Evolutionary conservation across 257 asterid species (phyloP).

Genomic region (Nicotiana sylvestris): DNA sequence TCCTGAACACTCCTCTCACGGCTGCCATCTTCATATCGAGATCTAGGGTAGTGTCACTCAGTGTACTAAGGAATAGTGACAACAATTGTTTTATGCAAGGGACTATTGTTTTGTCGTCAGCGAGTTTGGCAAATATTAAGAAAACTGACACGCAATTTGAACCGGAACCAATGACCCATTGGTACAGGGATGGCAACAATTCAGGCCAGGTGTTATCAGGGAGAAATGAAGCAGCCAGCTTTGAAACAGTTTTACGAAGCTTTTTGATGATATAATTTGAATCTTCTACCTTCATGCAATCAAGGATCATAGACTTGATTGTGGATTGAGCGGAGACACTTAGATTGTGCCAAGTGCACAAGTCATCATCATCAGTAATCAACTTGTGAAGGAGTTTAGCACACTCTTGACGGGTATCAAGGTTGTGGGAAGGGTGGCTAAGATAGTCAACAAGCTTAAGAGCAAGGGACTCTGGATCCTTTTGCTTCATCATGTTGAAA

Average conservation of each 20-base stretch:
- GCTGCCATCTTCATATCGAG: conserved; percentile 62
- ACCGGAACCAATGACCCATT: conserved; percentile 61
- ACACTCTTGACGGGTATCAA: too few relatives aligned
- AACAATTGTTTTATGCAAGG: conserved; percentile 74
- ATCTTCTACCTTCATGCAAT: conserved; percentile 42
- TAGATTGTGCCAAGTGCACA: conserved; percentile 46
- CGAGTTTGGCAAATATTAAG: conserved; percentile 67
- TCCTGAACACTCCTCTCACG: too few relatives aligned
- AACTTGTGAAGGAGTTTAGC: conserved; percentile 66
- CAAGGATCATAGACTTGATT: conserved; percentile 46
- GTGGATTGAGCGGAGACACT: conserved; percentile 46
- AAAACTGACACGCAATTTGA: conserved; percentile 51
- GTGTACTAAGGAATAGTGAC: conserved; percentile 52
- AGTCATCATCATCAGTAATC: background rate
- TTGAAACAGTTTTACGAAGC: conserved; percentile 78
- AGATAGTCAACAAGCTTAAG: too few relatives aligned
- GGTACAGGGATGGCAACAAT: conserved; percentile 81
- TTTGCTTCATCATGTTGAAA: too few relatives aligned
- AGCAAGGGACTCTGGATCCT: too few relatives aligned
- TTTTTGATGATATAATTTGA: conserved; percentile 49
- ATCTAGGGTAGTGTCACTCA: conserved; percentile 39
- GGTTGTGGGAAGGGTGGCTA: too few relatives aligned
- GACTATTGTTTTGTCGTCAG: conserved; percentile 53
- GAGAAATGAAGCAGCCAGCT: conserved; percentile 72
- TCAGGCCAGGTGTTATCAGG: conserved; percentile 88